Base-by-base conservation (phyloP, 1,284 basidiomycete species). In the Ganoderma sp. region DNA sequence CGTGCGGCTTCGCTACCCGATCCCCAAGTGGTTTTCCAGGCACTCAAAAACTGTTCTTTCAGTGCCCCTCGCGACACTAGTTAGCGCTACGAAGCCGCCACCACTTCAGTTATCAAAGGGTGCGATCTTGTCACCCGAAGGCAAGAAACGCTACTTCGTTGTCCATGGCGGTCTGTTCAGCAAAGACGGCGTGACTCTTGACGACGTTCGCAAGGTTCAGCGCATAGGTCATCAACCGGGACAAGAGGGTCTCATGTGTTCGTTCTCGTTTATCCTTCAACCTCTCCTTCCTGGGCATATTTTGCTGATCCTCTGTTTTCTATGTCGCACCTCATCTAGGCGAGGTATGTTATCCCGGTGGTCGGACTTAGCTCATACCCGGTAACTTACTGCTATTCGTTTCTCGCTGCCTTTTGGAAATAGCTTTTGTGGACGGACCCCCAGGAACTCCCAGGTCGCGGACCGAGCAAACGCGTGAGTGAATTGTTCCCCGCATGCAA, bases 91-190 rank as follows among this genome's bases (percentile, higher is more conserved):
- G 1, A 84, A 88, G 74, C 83, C 87, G 2, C 94, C 89, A 61
- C 73, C 73, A 69, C 79, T 81, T 69, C 82, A 79, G 65, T 79
- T 74, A 45, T 79, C 74, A 45, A 75, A 76, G 67, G 81, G 81
- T 37, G 81, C 83, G 1, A 97, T 98, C 69, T 83, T 99, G 14
- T 94, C 92, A n/a, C 87, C 91, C 2, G 84, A 94, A 66, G 95
- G 95, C 15, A 79, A 84, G 63, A 98, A 97, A 79, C 90, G 97
- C 42, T 99, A 92, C 83, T 98, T 99, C 76, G 90, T 99, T 72
- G 95, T 98, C 3, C 98, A 99, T 77, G 96, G 96, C 34, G 98
- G 98, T 14, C 86, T 99, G 15, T 99, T 99, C 83, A 96, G 94
- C 80, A 93, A 94, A 77, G 98, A 99, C 77, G 92, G 88, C 54